A percentile compares a stretch with the other conserved stretches of the same genome.
Evolutionary conservation across 371 early-diverging fungal genomes (phyloP).

Genomic region (Mucor mucedo): DNA sequence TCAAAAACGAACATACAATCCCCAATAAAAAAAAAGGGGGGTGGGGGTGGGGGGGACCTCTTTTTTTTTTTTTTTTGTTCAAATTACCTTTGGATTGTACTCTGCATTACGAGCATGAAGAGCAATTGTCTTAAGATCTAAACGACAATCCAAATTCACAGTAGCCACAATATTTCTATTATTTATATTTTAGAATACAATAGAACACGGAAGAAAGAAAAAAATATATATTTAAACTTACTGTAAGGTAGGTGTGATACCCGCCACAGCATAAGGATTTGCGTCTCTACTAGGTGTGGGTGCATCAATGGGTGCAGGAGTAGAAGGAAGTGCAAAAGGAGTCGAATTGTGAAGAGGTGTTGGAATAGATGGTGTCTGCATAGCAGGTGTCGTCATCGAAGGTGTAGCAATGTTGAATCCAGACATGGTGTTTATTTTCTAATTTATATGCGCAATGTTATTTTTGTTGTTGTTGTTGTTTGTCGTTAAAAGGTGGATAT

Average conservation of each 20-base stretch:
- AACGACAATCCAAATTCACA: slow-evolving; percentile 98
- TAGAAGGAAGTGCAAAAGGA: slow-evolving; percentile 52
- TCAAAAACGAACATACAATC: slow-evolving; percentile 8
- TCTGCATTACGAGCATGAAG: slow-evolving; percentile 99
- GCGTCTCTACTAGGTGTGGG: slow-evolving; percentile 56
- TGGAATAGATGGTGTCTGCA: slow-evolving; percentile 54
- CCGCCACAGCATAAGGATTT: slow-evolving; percentile 64
- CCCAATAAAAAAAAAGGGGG: neutral
- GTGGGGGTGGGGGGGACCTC: too few species aligned
- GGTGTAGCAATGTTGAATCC: slow-evolving; percentile 59
- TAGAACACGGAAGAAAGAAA: neutral
- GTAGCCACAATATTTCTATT: slow-evolving; percentile 99
- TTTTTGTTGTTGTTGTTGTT: too few species aligned
- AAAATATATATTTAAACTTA: slow-evolving; percentile 51
- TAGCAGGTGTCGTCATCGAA: slow-evolving; percentile 51
- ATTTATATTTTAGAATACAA: neutral
- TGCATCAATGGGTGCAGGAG: slow-evolving; percentile 54
- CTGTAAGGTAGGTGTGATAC: slow-evolving; percentile 86
- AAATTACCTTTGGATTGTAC: slow-evolving; percentile 99
- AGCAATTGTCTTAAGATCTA: slow-evolving; percentile 99
- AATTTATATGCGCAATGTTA: too few species aligned
- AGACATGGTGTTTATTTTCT: slow-evolving; percentile 29
- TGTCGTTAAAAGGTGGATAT: neutral
- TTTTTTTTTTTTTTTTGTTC: neutral
- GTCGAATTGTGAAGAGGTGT: slow-evolving; percentile 47